phyloP scores from a whole-genome alignment of 805 yeast species.

The Starmerella kuoi region DNA sequence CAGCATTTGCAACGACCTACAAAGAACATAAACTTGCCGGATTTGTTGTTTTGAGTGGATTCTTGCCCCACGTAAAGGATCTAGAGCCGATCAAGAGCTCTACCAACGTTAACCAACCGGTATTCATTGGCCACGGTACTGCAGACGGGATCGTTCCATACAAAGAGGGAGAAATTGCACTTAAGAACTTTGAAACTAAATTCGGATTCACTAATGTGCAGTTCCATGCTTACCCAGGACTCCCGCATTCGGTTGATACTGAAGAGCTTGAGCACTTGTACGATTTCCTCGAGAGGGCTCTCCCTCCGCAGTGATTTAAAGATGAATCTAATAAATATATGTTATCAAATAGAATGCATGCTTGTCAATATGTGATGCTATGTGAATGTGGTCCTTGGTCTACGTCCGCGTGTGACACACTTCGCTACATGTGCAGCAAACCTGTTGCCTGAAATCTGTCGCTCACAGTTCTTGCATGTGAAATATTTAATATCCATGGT shows the following conservation, averaged over 20 bases:
- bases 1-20: constrained; percentile 28
- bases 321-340: too few species aligned
- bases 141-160: constrained; percentile 52
- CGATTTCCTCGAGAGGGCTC: constrained; percentile 33
- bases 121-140: constrained; percentile 83
- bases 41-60: constrained; percentile 65
- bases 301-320: too few species aligned
- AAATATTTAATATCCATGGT: constrained; percentile 50
- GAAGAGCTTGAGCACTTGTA: constrained; percentile 51
- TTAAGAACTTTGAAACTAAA: constrained; percentile 25
- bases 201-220: constrained; percentile 36
- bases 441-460: constrained; percentile 81
- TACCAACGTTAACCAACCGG: constrained; percentile 53
- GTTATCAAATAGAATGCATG: too few species aligned
- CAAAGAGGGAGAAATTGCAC: constrained; percentile 28
- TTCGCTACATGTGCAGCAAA: constrained; percentile 90
- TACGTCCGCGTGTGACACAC: constrained; percentile 54
- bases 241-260: constrained; percentile 56
- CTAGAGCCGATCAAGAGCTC: constrained; percentile 15
- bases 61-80: constrained; percentile 33
- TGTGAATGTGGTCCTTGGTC: constrained; percentile 9
- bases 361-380: too few species aligned
- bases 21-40: constrained; percentile 58
- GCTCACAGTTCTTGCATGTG: constrained; percentile 64
- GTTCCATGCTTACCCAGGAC: constrained; percentile 44